Evolutionary conservation across 768 basidiomycete genomes (phyloP), one percentile per base, ranked within the genome.

Genomic region (Lentinula raphanica): DNA sequence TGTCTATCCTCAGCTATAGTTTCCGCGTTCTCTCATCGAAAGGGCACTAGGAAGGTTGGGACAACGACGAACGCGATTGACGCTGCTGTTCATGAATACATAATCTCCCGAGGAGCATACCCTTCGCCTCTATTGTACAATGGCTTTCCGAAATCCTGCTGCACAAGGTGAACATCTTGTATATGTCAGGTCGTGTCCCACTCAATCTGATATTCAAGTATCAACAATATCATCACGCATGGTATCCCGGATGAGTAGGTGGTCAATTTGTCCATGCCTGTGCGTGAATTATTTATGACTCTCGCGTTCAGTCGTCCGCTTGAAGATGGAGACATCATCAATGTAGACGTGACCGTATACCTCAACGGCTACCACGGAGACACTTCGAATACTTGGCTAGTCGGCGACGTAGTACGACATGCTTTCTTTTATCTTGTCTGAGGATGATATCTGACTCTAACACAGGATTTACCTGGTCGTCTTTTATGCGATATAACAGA

Each of bases 201-300:
- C 79, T 3, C 78, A 76, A 19, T 84, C 59, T 81, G 76, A n/a
- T n/a, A n/a, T n/a, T n/a, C n/a, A 25, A 94, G 93, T 61, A 77
- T 95, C 56, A 97, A 97, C 66, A 96, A 96, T 63, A 74, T 96
- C 32, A 79, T 94, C 48, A 81, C 80, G 9, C 93, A 97, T 67
- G 94, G 94, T 0, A 94, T 97, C 58, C 94, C 94, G 28, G 92
- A 96, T 73, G 82, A 90, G 92, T 94, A 62, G 63, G 82, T 69
- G 44, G n/a, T 46, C 25, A 50, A 39, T 29, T 11, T 13, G 12
- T n/a, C 28, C 7, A 11, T 36, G 19, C 12, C 8, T 42, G 31
- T 21, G 25, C 25, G 31, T 28, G 49, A n/a, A n/a, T n/a, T 35
- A 25, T 45, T 45, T 36, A 28, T 28, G 11, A 32, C 28, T 13